Conservation (phyloP, 2,329 filamentous ascomycete genomes). For the Arthrocladium fulminans region DNA sequence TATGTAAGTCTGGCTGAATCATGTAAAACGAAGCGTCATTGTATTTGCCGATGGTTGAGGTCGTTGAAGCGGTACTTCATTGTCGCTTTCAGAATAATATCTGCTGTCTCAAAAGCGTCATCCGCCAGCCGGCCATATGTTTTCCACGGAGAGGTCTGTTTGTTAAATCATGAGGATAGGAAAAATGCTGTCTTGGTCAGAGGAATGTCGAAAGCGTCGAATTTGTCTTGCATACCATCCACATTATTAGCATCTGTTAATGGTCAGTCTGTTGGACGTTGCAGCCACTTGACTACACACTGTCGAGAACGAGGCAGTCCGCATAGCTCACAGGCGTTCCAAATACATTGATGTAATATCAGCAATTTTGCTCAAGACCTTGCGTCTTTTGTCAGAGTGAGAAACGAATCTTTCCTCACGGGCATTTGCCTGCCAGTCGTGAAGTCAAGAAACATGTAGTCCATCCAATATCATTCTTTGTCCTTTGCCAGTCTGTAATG, state of each 20-base stretch:
- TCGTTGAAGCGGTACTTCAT: not conserved
- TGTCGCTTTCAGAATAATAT: not conserved
- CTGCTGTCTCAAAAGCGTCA: not conserved
- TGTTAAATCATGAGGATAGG: not conserved
- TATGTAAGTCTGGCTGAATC: conserved; percentile 2
- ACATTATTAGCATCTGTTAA: not conserved
- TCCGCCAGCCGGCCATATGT: not conserved
- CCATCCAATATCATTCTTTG: not conserved
- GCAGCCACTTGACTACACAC: not conserved
- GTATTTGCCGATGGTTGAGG: not conserved
- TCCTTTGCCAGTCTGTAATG: conserved; percentile 4
- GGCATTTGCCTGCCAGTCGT: conserved; percentile 2
- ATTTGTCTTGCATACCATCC: not conserved
- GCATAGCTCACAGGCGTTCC: not conserved
- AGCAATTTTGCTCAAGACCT: conserved; percentile 2
- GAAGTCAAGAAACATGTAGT: conserved; percentile 4
- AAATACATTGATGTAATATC: conserved; percentile 2
- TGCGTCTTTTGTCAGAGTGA: not conserved
- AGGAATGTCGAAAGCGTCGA: conserved; percentile 4
- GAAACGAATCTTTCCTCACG: conserved; percentile 3
- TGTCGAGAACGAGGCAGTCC: not conserved
- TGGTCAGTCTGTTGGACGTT: not conserved
- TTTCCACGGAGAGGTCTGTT: not conserved
- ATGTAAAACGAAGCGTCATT: conserved; percentile 6
- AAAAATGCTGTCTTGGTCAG: not conserved